Percentiles rank a stretch among this genome's conserved stretches.
These are phyloP conservation scores for Cryptococcus sp. DNA, from an alignment of 1,284 basidiomycete genomes.

Conservation along the genomic window DNA sequence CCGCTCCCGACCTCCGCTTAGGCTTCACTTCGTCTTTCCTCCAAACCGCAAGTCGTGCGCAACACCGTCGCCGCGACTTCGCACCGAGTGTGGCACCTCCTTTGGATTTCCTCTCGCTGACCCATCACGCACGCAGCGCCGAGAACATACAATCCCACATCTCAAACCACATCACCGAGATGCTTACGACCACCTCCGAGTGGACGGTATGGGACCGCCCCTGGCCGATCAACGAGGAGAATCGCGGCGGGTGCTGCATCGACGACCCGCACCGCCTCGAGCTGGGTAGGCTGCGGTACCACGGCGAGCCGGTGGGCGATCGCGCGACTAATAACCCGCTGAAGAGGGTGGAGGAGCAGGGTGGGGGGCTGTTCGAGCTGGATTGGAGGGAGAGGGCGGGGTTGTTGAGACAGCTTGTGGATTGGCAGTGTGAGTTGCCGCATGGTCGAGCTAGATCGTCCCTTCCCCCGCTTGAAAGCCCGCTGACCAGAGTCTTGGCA, in stretches of 20 bases:
- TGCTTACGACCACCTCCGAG: conserved; percentile 31
- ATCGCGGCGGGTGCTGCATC: conserved; percentile 34
- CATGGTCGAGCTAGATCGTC: too few relatives aligned
- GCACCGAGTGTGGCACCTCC: not conserved
- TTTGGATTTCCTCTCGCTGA: not conserved
- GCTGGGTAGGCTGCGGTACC: conserved; percentile 34
- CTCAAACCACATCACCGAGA: conserved; percentile 39
- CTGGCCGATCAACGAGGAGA: conserved; percentile 44
- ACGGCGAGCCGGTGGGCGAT: conserved; percentile 26
- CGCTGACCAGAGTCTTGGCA: too few relatives aligned
- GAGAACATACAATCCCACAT: conserved; percentile 40
- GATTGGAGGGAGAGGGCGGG: conserved; percentile 41
- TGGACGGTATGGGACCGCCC: conserved; percentile 47
- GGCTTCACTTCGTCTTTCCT: not conserved
- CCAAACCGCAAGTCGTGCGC: too few relatives aligned
- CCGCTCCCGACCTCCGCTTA: not conserved
- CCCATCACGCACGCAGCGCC: conserved; percentile 23
- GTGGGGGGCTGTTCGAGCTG: conserved; percentile 43
- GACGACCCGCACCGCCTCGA: conserved; percentile 20
- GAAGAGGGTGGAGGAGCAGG: conserved; percentile 26
- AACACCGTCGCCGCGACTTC: not conserved
- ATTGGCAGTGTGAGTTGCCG: conserved; percentile 47
- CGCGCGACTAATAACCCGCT: conserved; percentile 35
- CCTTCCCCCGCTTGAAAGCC: not conserved
- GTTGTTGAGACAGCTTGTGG: conserved; percentile 46